Base-by-base conservation (phyloP, 2,329 filamentous ascomycete genomes). In the Tolypocladium cylindrosporum region DNA sequence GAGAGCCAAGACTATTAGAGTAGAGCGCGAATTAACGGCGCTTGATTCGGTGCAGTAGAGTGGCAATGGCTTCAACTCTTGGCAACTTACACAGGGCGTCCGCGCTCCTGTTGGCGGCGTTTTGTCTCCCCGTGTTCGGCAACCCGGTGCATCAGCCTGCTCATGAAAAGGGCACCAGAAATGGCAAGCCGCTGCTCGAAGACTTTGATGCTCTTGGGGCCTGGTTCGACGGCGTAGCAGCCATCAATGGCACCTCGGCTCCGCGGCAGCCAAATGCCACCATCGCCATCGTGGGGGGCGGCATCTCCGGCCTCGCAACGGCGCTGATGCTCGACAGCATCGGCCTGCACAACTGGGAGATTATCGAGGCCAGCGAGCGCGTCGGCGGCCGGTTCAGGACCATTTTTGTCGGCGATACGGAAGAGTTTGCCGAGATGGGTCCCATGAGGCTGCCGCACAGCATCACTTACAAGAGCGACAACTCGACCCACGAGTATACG, bases 351-450 rank as follows among this genome's bases (percentile, higher is more conserved):
- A 72, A 77, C 55, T 75, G 75, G 75, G 72, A 76, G 52, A 74
- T 78, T 1, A 64, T 74, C 3, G 76, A 78, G 61, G 74, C 76
- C 0, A 71, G 71, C 0, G 63, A 71, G 2, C 67, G 74, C 4
- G 58, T 77, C 1, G 76, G 76, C 0, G 76, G 76, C 1, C 72
- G 76, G 4, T 72, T 78, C 36, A 71, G 71, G 53, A 77, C 76
- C 1, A 65, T 68, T 2, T 77, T 76, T 56, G 65, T 78, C 4
- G 75, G 75, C 59, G 67, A 70, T 48, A 72, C 72, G 0, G 58
- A 48, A 65, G 72, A 19, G 70, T 67, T 62, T 53, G 65, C 65
- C 50, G 67, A 77, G 58, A 74, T 77, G 68, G 75, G 75, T 0
- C 74, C 75, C 0, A 77, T 77, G 75, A 70, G 75, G 2, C 74